Conservation (phyloP, 2,329 filamentous ascomycete species). For the Xylariaceae sp. region DNA sequence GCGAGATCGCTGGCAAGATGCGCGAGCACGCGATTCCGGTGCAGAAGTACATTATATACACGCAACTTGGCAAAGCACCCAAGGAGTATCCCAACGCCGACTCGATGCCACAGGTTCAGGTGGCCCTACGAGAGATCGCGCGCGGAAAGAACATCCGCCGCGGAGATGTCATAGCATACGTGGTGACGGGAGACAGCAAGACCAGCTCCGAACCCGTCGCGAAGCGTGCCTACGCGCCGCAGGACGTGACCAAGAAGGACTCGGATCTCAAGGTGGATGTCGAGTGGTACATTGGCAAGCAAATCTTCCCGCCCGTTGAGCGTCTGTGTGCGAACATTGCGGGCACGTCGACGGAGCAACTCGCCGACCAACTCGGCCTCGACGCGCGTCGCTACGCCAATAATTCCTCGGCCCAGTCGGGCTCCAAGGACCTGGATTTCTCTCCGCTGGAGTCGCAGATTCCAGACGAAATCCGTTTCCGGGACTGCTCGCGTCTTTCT, state of each 20-base stretch:
- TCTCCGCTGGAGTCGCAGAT: conserved; percentile 92
- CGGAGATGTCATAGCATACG: conserved; percentile 93
- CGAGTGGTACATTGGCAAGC: conserved; percentile 98
- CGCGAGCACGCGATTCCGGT: conserved; percentile 67
- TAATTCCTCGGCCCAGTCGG: conserved; percentile 41
- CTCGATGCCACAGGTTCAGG: conserved; percentile 95
- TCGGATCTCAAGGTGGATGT: conserved; percentile 77
- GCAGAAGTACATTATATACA: conserved; percentile 95
- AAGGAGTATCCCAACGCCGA: conserved; percentile 91
- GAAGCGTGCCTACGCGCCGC: conserved; percentile 82
- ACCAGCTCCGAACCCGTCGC: conserved; percentile 62
- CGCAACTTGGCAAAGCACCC: conserved; percentile 90
- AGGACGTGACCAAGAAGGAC: conserved; percentile 75
- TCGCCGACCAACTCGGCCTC: conserved; percentile 90
- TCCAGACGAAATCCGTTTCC: conserved; percentile 84
- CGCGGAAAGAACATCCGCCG: conserved; percentile 84
- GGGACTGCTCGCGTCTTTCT: conserved; percentile 67
- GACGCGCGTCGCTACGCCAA: conserved; percentile 83
- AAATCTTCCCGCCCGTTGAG: conserved; percentile 96
- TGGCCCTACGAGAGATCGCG: conserved; percentile 81
- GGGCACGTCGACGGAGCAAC: conserved; percentile 81
- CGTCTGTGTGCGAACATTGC: conserved; percentile 93
- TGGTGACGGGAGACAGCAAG: conserved; percentile 73
- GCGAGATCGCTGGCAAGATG: conserved; percentile 81
- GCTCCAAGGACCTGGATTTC: conserved; percentile 62